These are phyloP conservation scores for Alternaria tenuissima DNA, from an alignment of 2,329 filamentous ascomycete species.

Conservation along the genomic window DNA sequence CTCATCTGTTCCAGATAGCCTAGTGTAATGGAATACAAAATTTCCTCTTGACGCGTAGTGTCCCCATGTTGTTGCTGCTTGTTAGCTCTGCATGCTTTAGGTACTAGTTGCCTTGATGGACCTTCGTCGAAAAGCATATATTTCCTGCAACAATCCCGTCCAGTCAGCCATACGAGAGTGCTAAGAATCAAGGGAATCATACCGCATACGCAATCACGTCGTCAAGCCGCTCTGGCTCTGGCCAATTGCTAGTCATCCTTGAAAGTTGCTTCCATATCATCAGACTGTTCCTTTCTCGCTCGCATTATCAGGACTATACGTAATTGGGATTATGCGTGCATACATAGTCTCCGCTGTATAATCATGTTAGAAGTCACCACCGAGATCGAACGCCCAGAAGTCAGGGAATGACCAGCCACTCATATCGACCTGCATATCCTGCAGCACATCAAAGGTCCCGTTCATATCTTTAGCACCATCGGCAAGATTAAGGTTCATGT, in stretches of 20 bases:
- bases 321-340: neutral
- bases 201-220: no score
- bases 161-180: no score
- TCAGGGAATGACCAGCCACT: slow-evolving; percentile 45
- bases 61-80: no score
- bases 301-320: neutral
- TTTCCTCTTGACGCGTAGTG: no score
- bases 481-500: slow-evolving; percentile 8
- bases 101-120: no score
- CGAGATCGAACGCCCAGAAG: slow-evolving; percentile 48
- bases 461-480: slow-evolving; percentile 14
- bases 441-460: slow-evolving; percentile 31
- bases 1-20: no score
- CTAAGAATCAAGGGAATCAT: no score
- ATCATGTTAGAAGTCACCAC: slow-evolving; percentile 36
- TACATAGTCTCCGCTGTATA: neutral
- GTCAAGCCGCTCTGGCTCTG: no score
- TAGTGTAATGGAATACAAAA: no score
- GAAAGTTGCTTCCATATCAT: neutral
- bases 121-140: no score
- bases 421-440: slow-evolving; percentile 42
- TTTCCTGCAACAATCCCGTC: no score
- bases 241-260: neutral
- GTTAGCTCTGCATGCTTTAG: no score
- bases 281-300: neutral